Percentiles rank a stretch among this genome's conserved stretches.
phyloP scores from a whole-genome alignment of 768 basidiomycete species.

The Lyophyllum atratum region DNA sequence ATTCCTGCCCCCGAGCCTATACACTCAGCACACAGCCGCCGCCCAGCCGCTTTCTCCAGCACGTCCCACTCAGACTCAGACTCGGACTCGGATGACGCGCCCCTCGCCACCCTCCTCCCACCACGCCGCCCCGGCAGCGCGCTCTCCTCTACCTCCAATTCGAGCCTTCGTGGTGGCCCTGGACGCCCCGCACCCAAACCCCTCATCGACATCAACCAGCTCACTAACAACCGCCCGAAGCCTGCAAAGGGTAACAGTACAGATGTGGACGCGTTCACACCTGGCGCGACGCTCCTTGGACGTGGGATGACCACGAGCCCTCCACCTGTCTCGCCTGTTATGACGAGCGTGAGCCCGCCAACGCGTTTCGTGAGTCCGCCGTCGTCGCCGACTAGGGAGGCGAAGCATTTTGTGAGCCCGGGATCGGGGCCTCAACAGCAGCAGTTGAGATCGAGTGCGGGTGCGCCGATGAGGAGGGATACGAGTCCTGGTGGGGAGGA shows the following conservation, averaged over 20 bases:
- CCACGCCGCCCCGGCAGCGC: conserved; percentile 72
- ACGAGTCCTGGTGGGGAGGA: conserved; percentile 2
- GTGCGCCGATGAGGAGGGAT: neutral
- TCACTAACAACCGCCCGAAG: conserved; percentile 26
- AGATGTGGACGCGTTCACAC: conserved; percentile 38
- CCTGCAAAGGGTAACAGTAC: conserved; percentile 21
- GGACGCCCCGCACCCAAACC: conserved; percentile 34
- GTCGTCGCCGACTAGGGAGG: conserved; percentile 30
- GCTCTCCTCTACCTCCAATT: conserved; percentile 39
- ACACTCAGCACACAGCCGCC: neutral
- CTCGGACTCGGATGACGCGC: conserved; percentile 50
- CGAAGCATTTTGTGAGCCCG: neutral
- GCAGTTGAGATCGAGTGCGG: neutral
- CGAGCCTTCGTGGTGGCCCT: neutral
- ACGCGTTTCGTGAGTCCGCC: conserved; percentile 38
- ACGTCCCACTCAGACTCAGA: conserved; percentile 35
- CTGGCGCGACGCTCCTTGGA: conserved; percentile 31
- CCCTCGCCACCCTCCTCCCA: conserved; percentile 60
- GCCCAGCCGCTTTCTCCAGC: neutral
- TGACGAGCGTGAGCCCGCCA: conserved; percentile 27
- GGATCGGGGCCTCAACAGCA: neutral
- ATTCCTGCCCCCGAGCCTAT: neutral
- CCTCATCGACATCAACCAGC: conserved; percentile 51
- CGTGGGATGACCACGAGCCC: conserved; percentile 18
- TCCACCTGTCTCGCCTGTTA: neutral